Conservation (phyloP, 345 rosid genomes). For the Brassica cretica region DNA sequence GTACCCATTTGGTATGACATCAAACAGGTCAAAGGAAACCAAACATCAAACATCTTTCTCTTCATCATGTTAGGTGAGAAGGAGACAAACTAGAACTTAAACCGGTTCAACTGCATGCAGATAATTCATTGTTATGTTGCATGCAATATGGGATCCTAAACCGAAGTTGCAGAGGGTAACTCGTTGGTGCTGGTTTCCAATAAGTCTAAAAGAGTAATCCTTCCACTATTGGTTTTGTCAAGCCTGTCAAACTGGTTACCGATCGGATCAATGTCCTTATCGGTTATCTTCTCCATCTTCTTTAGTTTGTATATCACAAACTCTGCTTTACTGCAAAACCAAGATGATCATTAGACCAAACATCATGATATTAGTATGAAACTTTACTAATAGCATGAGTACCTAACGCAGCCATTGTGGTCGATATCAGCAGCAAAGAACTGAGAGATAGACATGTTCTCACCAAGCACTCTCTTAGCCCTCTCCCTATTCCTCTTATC, state of each 20-base stretch:
- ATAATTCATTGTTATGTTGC: not conserved
- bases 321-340: not conserved
- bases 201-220: not conserved
- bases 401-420: slow-evolving; percentile 84
- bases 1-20: not conserved
- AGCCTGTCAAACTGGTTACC: not conserved
- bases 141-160: not conserved
- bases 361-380: not conserved
- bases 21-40: not conserved
- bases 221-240: not conserved
- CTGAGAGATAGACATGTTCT: slow-evolving; percentile 77
- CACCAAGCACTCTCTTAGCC: slow-evolving; percentile 80
- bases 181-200: not conserved
- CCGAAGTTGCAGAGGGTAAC: not conserved
- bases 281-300: not conserved
- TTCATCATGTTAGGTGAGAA: not conserved
- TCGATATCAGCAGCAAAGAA: slow-evolving; percentile 90
- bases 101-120: not conserved
- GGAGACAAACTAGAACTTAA: not conserved
- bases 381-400: not conserved
- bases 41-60: not conserved
- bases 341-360: slow-evolving; percentile 6
- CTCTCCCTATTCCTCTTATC: slow-evolving; percentile 80
- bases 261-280: not conserved
- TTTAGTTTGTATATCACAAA: not conserved